phyloP scores from a whole-genome alignment of 1,139 yeast genomes.

The Pichia sp. region DNA sequence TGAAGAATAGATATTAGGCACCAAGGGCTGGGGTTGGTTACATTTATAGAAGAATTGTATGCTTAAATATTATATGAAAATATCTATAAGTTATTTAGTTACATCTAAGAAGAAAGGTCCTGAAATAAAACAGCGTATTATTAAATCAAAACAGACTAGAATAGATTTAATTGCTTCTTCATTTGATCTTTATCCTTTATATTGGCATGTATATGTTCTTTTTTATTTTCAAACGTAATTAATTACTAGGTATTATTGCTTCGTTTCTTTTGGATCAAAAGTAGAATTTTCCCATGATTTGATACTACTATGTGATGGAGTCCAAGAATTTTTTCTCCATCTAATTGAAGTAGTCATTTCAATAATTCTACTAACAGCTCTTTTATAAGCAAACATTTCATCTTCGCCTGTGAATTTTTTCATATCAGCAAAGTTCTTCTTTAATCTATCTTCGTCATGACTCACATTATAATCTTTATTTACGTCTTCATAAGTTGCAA shows the following conservation, averaged over 20 bases:
- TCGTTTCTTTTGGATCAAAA: not conserved
- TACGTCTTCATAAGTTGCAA: constrained; percentile 49
- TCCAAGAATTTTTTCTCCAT: constrained; percentile 53
- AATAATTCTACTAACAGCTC: constrained; percentile 62
- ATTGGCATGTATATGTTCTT: not conserved
- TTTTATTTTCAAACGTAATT: too few species aligned
- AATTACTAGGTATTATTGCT: too few species aligned
- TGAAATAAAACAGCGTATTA: too few species aligned
- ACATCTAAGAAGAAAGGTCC: too few species aligned
- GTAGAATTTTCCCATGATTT: constrained; percentile 56
- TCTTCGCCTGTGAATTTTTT: constrained; percentile 71
- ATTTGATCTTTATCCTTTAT: too few species aligned
- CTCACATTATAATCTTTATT: constrained; percentile 22
- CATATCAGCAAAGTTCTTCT: constrained; percentile 40
- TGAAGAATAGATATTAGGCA: too few species aligned
- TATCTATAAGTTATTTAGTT: too few species aligned
- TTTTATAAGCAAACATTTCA: constrained; percentile 65
- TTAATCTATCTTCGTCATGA: constrained; percentile 13
- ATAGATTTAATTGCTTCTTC: too few species aligned
- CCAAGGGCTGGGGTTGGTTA: too few species aligned
- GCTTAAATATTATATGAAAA: too few species aligned
- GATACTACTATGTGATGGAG: constrained; percentile 46
- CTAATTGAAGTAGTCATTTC: constrained; percentile 57
- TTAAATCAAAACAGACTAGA: too few species aligned
- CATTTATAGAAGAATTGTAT: too few species aligned